These are phyloP conservation scores for Symbiodinium pilosum DNA, from an alignment of 73 alveolate genomes.

Conservation along the genomic window DNA sequence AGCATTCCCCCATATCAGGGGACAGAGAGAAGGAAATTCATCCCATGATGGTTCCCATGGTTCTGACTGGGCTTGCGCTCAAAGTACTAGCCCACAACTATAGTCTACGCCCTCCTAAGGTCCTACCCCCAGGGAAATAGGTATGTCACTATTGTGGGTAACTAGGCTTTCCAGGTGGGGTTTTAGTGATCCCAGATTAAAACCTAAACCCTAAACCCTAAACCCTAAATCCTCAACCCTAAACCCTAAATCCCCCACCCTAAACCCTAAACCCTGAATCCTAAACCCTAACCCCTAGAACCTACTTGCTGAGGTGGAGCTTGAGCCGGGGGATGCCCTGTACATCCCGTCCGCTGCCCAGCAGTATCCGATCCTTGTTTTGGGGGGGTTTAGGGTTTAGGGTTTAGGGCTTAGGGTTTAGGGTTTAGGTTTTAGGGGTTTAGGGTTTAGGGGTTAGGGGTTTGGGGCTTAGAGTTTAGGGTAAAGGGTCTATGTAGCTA, in stretches of 20 bases:
- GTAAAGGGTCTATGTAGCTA: no score
- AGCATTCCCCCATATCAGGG: no score
- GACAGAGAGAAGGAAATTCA: no score
- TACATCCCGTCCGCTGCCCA: slow-evolving; percentile 57
- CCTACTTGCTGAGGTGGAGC: not conserved
- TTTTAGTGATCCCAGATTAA: no score
- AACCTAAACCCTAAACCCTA: not conserved
- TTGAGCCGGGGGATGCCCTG: slow-evolving; percentile 89
- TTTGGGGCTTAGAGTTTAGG: not conserved
- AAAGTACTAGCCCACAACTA: no score
- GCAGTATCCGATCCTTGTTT: not conserved
- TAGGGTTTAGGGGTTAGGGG: not conserved
- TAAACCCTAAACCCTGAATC: not conserved
- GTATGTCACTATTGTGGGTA: no score
- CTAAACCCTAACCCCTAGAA: not conserved
- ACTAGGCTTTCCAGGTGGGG: no score
- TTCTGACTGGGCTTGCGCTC: no score
- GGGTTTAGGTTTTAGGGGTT: not conserved
- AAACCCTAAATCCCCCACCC: not conserved
- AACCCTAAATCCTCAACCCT: not conserved
- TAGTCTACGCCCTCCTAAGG: no score
- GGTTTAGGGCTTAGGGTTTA: not conserved
- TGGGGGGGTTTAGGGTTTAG: not conserved
- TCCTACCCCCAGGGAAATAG: no score
- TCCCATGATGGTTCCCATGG: no score